Base-by-base conservation (phyloP, 2,329 filamentous ascomycete species). In the Tolypocladium amazonense region DNA sequence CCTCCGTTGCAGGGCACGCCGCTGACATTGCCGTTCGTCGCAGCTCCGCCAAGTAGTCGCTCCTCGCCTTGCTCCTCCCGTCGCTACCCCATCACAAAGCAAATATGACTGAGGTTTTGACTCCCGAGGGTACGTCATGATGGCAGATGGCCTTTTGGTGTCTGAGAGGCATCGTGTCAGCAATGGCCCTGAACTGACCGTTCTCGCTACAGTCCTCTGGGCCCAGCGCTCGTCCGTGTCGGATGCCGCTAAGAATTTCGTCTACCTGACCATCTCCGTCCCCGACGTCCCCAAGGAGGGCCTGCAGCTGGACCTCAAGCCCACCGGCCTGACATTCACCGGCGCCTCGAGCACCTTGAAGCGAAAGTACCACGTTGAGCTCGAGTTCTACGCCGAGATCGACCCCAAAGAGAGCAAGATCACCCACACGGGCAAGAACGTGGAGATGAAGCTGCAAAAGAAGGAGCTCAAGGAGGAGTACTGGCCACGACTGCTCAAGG, bases 401-500 rank as follows among this genome's bases (percentile, higher is more conserved):
- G 92, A 97, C 75, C 81, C 87, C 63, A 84, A 84, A 62, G 86
- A 89, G 76, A 90, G 85, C 81, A 94, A 93, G 80, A 85, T 88
- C 72, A 86, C 90, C 81, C 91, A 97, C 84, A 95, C 89, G 54
- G 81, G 85, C 71, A 91, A 93, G 77, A 92, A 92, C 71, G 81
- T 97, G 67, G 89, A 96, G 81, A 77, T 97, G 69, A 89, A 96
- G 74, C 83, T 99, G 75, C 86, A 90, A 77, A 99, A 99, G 89
- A 97, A 97, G 87, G 92, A 96, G 72, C 83, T 94, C 65, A 90
- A 92, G 77, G 86, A 91, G 71, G 91, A 94, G 77, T 97, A 88
- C 85, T 99, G 94, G 94, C 92, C 92, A 64, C 87, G 94, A 65
- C 83, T 99, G 70, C 83, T 97, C 73, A 97, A 97, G 87, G 90